phyloP scores from a whole-genome alignment of 1,139 yeast species.

The Nakaseomyces bracarensis region DNA sequence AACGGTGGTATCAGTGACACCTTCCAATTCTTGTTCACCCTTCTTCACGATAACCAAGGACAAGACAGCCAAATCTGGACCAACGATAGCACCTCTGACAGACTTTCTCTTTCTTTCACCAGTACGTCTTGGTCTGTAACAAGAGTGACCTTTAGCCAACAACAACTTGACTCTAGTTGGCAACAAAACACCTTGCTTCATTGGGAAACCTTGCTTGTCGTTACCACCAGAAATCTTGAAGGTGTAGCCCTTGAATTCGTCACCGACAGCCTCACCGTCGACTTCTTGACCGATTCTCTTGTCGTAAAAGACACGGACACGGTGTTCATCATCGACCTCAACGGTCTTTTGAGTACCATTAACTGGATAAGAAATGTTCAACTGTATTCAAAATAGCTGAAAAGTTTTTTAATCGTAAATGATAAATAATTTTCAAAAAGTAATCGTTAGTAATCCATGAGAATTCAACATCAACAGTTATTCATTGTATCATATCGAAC shows the following conservation, averaged over 20 bases:
- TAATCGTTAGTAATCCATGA: too few relatives aligned
- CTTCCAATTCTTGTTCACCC: slow-evolving; percentile 93
- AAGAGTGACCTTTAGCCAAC: slow-evolving; percentile 89
- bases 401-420: too few relatives aligned
- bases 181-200: slow-evolving; percentile 99
- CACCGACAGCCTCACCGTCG: slow-evolving; percentile 97
- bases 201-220: slow-evolving; percentile 99
- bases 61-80: slow-evolving; percentile 92
- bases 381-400: slow-evolving; percentile 46
- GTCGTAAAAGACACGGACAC: slow-evolving; percentile 96
- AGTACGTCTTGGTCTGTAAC: slow-evolving; percentile 99
- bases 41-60: slow-evolving; percentile 91
- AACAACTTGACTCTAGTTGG: slow-evolving; percentile 98
- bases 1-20: slow-evolving; percentile 87
- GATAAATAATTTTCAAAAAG: too few relatives aligned
- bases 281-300: slow-evolving; percentile 99
- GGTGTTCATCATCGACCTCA: slow-evolving; percentile 98
- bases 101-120: slow-evolving; percentile 99
- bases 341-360: slow-evolving; percentile 98
- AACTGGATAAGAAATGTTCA: slow-evolving; percentile 99
- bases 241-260: slow-evolving; percentile 98
- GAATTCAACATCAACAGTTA: too few relatives aligned
- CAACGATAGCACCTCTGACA: slow-evolving; percentile 99
- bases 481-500: too few relatives aligned
- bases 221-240: slow-evolving; percentile 99